Conservation (phyloP, 192 early-diverging fungal genomes). For the Mortierella antarctica region DNA sequence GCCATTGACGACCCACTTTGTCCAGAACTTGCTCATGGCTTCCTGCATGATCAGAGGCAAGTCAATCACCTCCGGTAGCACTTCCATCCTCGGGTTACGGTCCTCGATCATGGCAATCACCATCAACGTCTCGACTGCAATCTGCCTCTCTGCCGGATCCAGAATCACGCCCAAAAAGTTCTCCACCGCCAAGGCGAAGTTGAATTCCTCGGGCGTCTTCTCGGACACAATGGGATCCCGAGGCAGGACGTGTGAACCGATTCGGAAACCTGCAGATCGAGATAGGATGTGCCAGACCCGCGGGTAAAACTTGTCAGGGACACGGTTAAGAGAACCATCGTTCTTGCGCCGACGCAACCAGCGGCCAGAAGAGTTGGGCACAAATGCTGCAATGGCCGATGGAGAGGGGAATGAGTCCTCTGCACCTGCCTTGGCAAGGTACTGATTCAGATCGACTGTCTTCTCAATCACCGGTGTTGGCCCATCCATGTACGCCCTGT, state of each 20-base stretch:
- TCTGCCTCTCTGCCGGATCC: slow-evolving; percentile 85
- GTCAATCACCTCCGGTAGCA: slow-evolving; percentile 63
- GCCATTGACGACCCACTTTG: slow-evolving; percentile 69
- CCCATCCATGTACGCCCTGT: slow-evolving; percentile 60
- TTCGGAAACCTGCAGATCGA: slow-evolving; percentile 66
- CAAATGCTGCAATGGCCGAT: slow-evolving; percentile 52
- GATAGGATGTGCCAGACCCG: slow-evolving; percentile 78
- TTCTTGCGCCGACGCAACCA: slow-evolving; percentile 84
- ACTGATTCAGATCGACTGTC: slow-evolving; percentile 59
- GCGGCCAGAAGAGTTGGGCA: slow-evolving; percentile 62
- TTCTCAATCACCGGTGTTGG: slow-evolving; percentile 70
- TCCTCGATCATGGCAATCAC: slow-evolving; percentile 74
- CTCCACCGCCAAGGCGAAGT: slow-evolving; percentile 85
- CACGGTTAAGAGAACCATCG: slow-evolving; percentile 88
- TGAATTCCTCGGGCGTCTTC: slow-evolving; percentile 85
- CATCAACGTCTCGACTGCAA: slow-evolving; percentile 76
- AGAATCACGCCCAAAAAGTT: slow-evolving; percentile 75
- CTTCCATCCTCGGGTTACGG: slow-evolving; percentile 67
- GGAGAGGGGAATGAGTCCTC: slow-evolving; percentile 26
- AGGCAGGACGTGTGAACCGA: slow-evolving; percentile 68
- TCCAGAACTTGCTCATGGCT: slow-evolving; percentile 77
- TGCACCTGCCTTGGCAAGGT: slow-evolving; percentile 52
- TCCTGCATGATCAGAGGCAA: slow-evolving; percentile 71
- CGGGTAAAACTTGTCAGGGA: slow-evolving; percentile 81
- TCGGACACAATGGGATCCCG: slow-evolving; percentile 85